Base-by-base conservation (phyloP, 2,329 filamentous ascomycete species). In the Alternaria longipes region DNA sequence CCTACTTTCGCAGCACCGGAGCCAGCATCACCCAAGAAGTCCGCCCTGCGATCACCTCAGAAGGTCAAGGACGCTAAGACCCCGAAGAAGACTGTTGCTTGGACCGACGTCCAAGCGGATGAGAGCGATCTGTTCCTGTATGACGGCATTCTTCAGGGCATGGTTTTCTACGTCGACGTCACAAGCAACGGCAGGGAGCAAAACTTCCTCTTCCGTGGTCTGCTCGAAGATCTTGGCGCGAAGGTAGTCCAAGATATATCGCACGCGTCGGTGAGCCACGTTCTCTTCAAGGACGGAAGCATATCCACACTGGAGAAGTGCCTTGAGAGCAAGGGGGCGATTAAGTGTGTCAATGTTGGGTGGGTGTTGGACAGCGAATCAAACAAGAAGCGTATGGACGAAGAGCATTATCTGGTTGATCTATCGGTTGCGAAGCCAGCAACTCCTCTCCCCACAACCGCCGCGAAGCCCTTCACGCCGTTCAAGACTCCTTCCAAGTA, bases 261-360 rank as follows among this genome's bases (percentile, higher is more conserved):
- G 90, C 90, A 71, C 87, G 88, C 7, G 78, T 91, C 90, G 5
- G 92, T 97, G 70, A 97, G 93, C 0, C 93, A 97, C 73, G 91
- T 97, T 8, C 88, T 97, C 7, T 97, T 89, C 83, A 97, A 97
- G 77, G 93, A 97, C 73, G 93, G 93, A 46, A 89, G 89, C 42
- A 89, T 90, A 72, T 85, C 90, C 26, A 97, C 93, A 0, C 80
- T 97, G 66, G 90, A 96, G 74, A 96, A 93, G 79, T 90, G 94
- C 7, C 85, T 88, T 59, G 86, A 90, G 69, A 89, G 87, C 40
- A 85, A 86, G 14, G 92, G 92, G 6, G 83, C 91, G 30, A 91
- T 97, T 38, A 89, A 92, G 69, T 96, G 93, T 79, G 92, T 97
- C 56, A 93, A 93, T 51, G 91, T 96, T 47, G 89, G 89, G 66